Conservation (phyloP, 2,329 filamentous ascomycete genomes). For the Ambrosiella beaveri region DNA sequence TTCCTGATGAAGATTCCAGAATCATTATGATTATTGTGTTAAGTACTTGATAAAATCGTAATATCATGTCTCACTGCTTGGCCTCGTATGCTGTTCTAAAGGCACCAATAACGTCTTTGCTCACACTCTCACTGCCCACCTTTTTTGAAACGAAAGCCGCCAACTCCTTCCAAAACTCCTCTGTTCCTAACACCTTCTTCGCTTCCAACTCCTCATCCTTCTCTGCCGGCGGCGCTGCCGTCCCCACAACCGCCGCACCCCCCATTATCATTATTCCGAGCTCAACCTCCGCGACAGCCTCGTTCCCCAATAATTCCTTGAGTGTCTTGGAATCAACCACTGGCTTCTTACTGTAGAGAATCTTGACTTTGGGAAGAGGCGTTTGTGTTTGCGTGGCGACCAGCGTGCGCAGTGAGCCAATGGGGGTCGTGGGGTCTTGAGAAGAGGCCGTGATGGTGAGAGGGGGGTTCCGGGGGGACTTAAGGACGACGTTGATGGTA, state of each 20-base stretch:
- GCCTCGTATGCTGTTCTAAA: slow-evolving; percentile 59
- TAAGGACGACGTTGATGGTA: slow-evolving; percentile 40
- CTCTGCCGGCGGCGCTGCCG: slow-evolving; percentile 18
- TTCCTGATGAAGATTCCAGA: background rate
- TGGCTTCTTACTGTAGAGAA: slow-evolving; percentile 78
- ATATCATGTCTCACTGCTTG: slow-evolving; percentile 18
- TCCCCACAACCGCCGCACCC: slow-evolving; percentile 33
- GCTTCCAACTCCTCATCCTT: slow-evolving; percentile 25
- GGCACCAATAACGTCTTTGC: slow-evolving; percentile 43
- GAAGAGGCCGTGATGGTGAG: slow-evolving; percentile 49
- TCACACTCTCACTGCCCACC: slow-evolving; percentile 51
- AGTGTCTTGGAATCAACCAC: slow-evolving; percentile 61
- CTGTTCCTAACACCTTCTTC: slow-evolving; percentile 42
- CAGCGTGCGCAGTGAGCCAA: slow-evolving; percentile 60
- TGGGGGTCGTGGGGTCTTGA: slow-evolving; percentile 49
- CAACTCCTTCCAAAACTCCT: slow-evolving; percentile 76
- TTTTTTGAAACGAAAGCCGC: slow-evolving; percentile 64
- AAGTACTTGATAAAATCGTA: background rate
- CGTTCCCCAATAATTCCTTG: slow-evolving; percentile 48
- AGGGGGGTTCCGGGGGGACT: slow-evolving; percentile 59
- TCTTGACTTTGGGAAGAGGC: slow-evolving; percentile 62
- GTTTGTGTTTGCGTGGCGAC: slow-evolving; percentile 48
- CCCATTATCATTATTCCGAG: slow-evolving; percentile 80
- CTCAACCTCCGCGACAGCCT: slow-evolving; percentile 30
- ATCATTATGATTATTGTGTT: background rate